Base-by-base conservation (phyloP, 1,139 yeast genomes). In the Nakaseomyces nivariensis region DNA sequence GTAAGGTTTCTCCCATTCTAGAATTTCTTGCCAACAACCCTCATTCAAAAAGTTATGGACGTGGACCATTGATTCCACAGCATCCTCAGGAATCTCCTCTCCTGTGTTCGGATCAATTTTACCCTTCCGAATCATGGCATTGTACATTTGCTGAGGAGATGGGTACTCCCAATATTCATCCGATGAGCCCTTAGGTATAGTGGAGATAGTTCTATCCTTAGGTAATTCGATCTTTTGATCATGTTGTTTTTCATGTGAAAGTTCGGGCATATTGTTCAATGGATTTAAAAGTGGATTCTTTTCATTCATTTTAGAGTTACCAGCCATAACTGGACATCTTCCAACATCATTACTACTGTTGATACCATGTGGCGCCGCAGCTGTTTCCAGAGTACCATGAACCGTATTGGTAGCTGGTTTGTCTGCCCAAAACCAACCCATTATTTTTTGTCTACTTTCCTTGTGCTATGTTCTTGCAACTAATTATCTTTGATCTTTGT, bases 111-210 rank as follows among this genome's bases (percentile, higher is more conserved):
- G 58, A 46, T 63, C 66, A 4, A 66, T 58, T 62, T 89, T 89
- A 11, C 97, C 96, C 69, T 92, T 92, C 56, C 92, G 79, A 43
- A 89, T 72, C 97, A 92, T 92, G 27, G 99, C 99, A 64, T 90
- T 90, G 56, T 89, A 81, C 98, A 92, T 94, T 66, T 92, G 98
- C 67, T 92, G 98, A 1, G 99, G 98, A 1, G 96, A 88, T 1
- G 99, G 99, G 66, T 94, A 92, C 67, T 92, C 98, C 99, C 99
- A 92, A 45, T 82, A 79, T 45, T 65, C 66, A 33, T 49, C 48
- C 0, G 95, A 90, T 37, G 75, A 78, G 27, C 97, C 97, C 56
- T 88, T 77, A 22, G 99, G 98, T 52, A 92, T 92, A 4, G 89
- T 72, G 9, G 96, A 87, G 43, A 82, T 68, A 3, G 95, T 85